Evolutionary conservation across 768 basidiomycete species (phyloP), one percentile per base, ranked within the genome.

Genomic region (Xanthoconium purpureum): DNA sequence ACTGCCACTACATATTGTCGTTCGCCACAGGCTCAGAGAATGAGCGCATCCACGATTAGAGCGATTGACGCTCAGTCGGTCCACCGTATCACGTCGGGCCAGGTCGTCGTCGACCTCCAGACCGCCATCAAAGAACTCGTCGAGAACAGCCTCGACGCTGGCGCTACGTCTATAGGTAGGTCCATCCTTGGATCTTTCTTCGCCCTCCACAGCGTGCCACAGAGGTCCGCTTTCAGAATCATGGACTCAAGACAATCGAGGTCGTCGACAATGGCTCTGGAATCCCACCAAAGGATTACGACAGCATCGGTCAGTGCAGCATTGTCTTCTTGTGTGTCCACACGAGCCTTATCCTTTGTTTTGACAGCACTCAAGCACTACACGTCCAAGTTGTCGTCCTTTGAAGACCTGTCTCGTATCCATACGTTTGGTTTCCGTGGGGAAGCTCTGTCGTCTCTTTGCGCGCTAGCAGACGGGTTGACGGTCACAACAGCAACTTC

Each of bases 61-160:
- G 77, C 87, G 6, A 94, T 98, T 60, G 92, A 95, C 64, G 73
- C 75, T 3, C 72, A 79, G 6, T 91, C 94, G 4, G 78, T 95
- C 11, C 97, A 98, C 70, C 79, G 83, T 52, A 91, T 99, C 52
- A 91, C 94, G 0, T 93, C 93, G 3, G 96, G 96, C 2, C 97
- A 98, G 70, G 96, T 98, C 45, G 89, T 98, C 1, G 79, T 95
- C 29, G 94, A 97, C 68, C 81, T 98, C 1, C 93, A 94, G 68
- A 91, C 89, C 0, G 93, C 94, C 2, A 87, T 98, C 56, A 99
- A 98, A 69, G 97, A 99, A 71, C 83, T 98, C 10, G 83, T 99
- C 3, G 97, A 99, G 73, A 99, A 99, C 69, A 91, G 92, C 55
- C 75, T 98, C 30, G 97, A 99, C 70, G 94, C 97, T 1, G 89